Conservation (phyloP, 768 basidiomycete genomes). For the Lactifluus subvellereus region DNA sequence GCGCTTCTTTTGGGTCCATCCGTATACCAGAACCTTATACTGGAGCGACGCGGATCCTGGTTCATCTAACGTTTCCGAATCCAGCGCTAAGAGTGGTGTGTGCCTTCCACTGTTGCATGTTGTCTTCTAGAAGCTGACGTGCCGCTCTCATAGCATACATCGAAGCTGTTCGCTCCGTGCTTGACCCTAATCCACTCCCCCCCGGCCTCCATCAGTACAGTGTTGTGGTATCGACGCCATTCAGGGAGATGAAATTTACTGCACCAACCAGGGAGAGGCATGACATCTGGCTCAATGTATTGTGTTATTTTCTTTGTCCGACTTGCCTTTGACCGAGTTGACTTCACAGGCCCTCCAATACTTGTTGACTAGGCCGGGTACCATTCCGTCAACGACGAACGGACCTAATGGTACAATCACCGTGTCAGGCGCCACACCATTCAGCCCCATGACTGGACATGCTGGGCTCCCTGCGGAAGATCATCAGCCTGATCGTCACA, state of each 20-base stretch:
- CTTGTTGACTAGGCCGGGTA: slow-evolving; percentile 68
- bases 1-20: slow-evolving; percentile 99
- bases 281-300: slow-evolving; percentile 91
- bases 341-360: slow-evolving; percentile 77
- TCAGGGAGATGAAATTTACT: slow-evolving; percentile 98
- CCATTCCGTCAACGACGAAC: slow-evolving; percentile 28
- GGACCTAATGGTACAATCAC: slow-evolving; percentile 10
- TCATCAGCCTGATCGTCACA: slow-evolving; percentile 42
- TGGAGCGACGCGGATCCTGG: slow-evolving; percentile 97
- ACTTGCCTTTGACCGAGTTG: slow-evolving; percentile 14
- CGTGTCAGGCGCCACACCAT: slow-evolving; percentile 22
- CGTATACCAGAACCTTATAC: slow-evolving; percentile 95
- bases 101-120: slow-evolving; percentile 25
- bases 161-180: slow-evolving; percentile 83
- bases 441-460: slow-evolving; percentile 30
- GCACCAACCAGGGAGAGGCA: slow-evolving; percentile 92
- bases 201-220: slow-evolving; percentile 91
- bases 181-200: slow-evolving; percentile 94
- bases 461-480: slow-evolving; percentile 35
- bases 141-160: slow-evolving; percentile 65
- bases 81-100: slow-evolving; percentile 95
- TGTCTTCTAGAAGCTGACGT: not conserved
- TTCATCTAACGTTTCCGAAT: slow-evolving; percentile 79
- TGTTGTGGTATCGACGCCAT: slow-evolving; percentile 86
- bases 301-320: slow-evolving; percentile 27